phyloP scores from a whole-genome alignment of 73 alveolate species.

The Paramecium bursaria region DNA sequence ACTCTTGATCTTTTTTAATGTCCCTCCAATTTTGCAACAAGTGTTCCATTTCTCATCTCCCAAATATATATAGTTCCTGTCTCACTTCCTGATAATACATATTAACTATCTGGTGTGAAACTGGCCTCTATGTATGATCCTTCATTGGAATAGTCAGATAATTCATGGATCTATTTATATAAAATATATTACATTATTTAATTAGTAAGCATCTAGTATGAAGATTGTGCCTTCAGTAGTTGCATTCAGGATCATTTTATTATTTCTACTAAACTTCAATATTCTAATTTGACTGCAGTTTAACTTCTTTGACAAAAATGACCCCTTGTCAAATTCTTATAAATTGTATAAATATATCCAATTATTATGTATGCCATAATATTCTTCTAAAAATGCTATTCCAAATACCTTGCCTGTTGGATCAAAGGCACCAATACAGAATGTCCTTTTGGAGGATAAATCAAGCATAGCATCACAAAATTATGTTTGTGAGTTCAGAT shows the following conservation, averaged over 20 bases:
- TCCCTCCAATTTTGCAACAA: constrained; percentile 18
- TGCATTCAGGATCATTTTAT: constrained; percentile 50
- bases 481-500: constrained; percentile 61
- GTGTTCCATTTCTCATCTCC: constrained; percentile 2
- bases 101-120: too few relatives aligned
- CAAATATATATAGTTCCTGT: constrained; percentile 26
- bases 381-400: not conserved
- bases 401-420: constrained; percentile 88
- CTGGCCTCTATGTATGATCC: too few relatives aligned
- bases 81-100: constrained; percentile 43
- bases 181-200: constrained; percentile 49
- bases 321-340: constrained; percentile 64
- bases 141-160: too few relatives aligned
- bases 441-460: constrained; percentile 79
- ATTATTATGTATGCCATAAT: not conserved
- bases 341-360: constrained; percentile 69
- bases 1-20: constrained; percentile 3
- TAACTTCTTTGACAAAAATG: constrained; percentile 65
- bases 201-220: constrained; percentile 76
- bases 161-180: too few relatives aligned
- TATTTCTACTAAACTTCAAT: constrained; percentile 70
- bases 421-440: constrained; percentile 81
- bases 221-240: constrained; percentile 61
- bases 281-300: constrained; percentile 69
- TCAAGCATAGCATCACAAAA: constrained; percentile 77